These are phyloP conservation scores for Trametes sp. DNA, from an alignment of 1,284 basidiomycete genomes.

Conservation along the genomic window DNA sequence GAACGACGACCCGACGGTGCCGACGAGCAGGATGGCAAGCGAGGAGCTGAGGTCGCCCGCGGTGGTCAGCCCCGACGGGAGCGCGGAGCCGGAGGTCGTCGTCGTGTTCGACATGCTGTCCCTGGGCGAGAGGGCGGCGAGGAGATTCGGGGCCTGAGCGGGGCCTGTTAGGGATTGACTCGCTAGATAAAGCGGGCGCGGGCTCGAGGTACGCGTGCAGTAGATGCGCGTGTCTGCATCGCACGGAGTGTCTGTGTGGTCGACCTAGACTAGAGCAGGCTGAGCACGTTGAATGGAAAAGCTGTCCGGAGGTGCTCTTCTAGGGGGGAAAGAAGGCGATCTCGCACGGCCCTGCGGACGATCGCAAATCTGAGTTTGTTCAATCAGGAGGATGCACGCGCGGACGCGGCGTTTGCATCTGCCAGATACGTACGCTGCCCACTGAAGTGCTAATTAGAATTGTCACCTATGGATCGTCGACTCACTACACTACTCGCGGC, in stretches of 20 bases:
- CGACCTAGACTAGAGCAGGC: background rate
- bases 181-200: background rate
- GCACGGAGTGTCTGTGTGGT: background rate
- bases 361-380: background rate
- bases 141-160: no score
- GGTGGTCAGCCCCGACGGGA: constrained; percentile 2
- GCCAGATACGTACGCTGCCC: background rate
- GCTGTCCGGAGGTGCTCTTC: background rate
- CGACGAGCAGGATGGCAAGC: constrained; percentile 13
- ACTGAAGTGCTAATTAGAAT: no score
- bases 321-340: background rate
- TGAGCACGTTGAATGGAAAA: background rate
- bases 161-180: background rate
- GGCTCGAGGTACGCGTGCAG: background rate
- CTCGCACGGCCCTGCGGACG: background rate
- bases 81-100: background rate
- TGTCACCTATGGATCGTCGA: no score
- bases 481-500: no score
- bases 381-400: background rate
- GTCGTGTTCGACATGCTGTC: constrained; percentile 3
- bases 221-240: background rate
- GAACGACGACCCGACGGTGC: constrained; percentile 7
- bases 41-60: constrained; percentile 8
- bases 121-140: background rate
- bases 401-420: background rate